These are phyloP conservation scores for Pelargonium fulgidum DNA, from an alignment of 441 rosid genomes.

Conservation along the genomic window DNA sequence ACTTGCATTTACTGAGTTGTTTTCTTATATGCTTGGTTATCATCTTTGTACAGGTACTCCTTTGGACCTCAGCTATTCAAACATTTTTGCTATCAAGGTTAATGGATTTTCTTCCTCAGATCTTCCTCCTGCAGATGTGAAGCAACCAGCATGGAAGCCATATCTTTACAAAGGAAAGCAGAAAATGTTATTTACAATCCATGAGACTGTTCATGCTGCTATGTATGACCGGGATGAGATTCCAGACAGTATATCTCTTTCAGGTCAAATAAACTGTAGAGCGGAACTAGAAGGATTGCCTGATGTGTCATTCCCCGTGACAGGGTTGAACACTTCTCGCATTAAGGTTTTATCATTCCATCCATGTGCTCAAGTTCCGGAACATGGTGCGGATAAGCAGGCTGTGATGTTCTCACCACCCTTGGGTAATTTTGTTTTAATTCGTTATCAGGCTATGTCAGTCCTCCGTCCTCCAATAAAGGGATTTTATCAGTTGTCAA, in stretches of 20 bases:
- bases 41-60: constrained; percentile 60
- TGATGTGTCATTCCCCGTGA: constrained; percentile 80
- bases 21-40: constrained; percentile 14
- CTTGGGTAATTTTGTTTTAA: constrained; percentile 73
- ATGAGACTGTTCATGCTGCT: constrained; percentile 71
- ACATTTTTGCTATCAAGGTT: constrained; percentile 51
- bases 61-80: constrained; percentile 69
- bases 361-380: constrained; percentile 90
- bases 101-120: constrained; percentile 81
- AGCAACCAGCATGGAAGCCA: constrained; percentile 96
- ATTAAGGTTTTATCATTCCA: constrained; percentile 78
- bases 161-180: constrained; percentile 86
- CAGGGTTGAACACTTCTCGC: constrained; percentile 52
- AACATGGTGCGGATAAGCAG: constrained; percentile 66
- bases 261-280: constrained; percentile 87
- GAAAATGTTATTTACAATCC: constrained; percentile 66
- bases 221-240: constrained; percentile 87
- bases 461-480: constrained; percentile 71
- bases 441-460: constrained; percentile 71
- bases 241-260: constrained; percentile 66
- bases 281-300: constrained; percentile 93
- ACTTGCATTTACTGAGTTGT: constrained; percentile 16
- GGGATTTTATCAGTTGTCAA: constrained; percentile 89
- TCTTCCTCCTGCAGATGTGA: constrained; percentile 63
- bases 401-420: constrained; percentile 84